phyloP scores from a whole-genome alignment of 495 filamentous ascomycete genomes.

The Talaromyces borbonicus region DNA sequence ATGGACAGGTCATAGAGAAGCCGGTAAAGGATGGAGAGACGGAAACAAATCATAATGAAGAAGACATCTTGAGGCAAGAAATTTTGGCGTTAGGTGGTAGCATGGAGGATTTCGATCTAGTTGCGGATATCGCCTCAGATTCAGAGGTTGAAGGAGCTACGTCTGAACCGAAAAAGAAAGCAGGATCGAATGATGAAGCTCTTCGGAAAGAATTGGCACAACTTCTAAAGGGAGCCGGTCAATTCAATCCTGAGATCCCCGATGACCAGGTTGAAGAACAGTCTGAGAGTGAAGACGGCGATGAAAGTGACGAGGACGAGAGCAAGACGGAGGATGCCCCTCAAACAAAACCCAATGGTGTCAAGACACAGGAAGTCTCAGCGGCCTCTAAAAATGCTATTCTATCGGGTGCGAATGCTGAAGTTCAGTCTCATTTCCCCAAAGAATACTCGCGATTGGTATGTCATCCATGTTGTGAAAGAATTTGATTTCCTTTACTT shows the following conservation, averaged over 20 bases:
- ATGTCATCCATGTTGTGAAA: constrained; percentile 11
- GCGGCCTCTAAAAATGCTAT: not conserved
- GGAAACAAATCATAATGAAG: constrained; percentile 13
- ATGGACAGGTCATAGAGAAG: constrained; percentile 39
- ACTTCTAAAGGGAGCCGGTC: constrained; percentile 34
- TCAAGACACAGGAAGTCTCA: not conserved
- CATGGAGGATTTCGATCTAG: constrained; percentile 60
- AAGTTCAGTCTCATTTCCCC: constrained; percentile 6
- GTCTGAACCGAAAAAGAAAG: constrained; percentile 18
- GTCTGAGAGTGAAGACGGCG: constrained; percentile 13
- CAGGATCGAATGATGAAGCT: constrained; percentile 23
- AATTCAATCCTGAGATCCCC: constrained; percentile 32
- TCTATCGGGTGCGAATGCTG: too few relatives aligned
- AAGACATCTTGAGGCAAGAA: constrained; percentile 50
- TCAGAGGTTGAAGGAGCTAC: constrained; percentile 42
- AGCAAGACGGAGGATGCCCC: constrained; percentile 22
- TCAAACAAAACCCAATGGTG: constrained; percentile 14
- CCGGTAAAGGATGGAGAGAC: constrained; percentile 16
- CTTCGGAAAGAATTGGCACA: constrained; percentile 34
- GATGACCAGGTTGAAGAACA: constrained; percentile 31
- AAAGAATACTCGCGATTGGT: constrained; percentile 38
- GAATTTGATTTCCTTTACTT: not conserved
- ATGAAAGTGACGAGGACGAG: constrained; percentile 16
- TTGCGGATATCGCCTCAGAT: constrained; percentile 52
- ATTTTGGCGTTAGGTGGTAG: constrained; percentile 70